Percentiles rank a stretch among this genome's conserved stretches.
Conservation (phyloP, 2,329 filamentous ascomycete species). For the Neofusicoccum ribis region DNA sequence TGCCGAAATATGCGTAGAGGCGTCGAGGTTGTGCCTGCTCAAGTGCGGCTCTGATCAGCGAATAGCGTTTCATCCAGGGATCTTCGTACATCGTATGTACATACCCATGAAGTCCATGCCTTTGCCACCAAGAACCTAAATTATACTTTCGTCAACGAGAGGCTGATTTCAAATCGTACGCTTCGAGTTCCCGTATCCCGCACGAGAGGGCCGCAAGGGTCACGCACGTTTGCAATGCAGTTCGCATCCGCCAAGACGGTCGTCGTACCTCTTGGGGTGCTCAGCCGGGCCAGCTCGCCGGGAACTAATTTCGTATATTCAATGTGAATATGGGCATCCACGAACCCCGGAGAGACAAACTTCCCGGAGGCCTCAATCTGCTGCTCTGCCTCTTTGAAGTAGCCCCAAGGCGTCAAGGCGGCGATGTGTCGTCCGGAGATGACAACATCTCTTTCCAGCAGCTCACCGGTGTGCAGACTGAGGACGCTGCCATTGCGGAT, state of each 20-base stretch:
- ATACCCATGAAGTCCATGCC: conserved; percentile 1
- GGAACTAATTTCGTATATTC: neutral
- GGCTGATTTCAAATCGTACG: neutral
- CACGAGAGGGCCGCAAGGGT: neutral
- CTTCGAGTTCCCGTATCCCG: neutral
- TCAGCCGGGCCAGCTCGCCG: neutral
- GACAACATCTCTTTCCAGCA: neutral
- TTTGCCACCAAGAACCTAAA: neutral
- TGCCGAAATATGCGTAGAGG: neutral
- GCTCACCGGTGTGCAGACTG: neutral
- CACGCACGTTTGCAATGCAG: neutral
- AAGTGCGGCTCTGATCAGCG: neutral
- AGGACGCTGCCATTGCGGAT: neutral
- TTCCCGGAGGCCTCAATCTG: neutral
- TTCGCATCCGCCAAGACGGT: neutral
- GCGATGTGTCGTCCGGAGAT: neutral
- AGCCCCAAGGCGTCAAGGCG: neutral
- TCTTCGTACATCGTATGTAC: neutral
- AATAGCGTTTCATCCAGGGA: neutral
- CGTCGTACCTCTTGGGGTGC: neutral
- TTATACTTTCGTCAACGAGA: neutral
- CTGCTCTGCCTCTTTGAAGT: neutral
- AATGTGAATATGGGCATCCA: neutral
- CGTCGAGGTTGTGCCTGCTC: neutral
- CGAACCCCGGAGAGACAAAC: neutral